These are phyloP conservation scores for Hypoxylon sp. DNA, from an alignment of 2,329 filamentous ascomycete species.

Conservation along the genomic window DNA sequence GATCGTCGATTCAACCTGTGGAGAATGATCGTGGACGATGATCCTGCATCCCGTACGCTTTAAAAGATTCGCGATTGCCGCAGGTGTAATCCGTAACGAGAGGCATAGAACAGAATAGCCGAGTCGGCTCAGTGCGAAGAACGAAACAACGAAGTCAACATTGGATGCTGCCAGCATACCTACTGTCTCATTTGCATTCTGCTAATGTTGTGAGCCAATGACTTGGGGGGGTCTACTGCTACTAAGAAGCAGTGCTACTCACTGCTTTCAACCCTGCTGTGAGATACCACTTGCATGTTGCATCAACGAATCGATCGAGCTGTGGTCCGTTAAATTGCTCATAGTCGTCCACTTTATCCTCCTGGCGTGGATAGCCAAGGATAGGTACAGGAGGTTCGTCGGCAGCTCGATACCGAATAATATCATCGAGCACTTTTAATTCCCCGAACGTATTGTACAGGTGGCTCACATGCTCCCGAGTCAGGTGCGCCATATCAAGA, in stretches of 20 bases:
- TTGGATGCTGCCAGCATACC: slow-evolving; percentile 57
- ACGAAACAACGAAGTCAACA: slow-evolving; percentile 57
- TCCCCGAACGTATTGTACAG: slow-evolving; percentile 19
- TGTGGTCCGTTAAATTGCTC: slow-evolving; percentile 19
- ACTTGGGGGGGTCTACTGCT: neutral
- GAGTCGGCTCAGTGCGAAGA: slow-evolving; percentile 58
- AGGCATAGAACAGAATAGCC: slow-evolving; percentile 59
- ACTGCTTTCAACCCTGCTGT: slow-evolving; percentile 7
- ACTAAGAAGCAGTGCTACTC: neutral
- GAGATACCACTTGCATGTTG: slow-evolving; percentile 4
- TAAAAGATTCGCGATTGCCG: slow-evolving; percentile 57
- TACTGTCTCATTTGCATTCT: slow-evolving; percentile 44
- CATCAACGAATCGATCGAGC: slow-evolving; percentile 19
- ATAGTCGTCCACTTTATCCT: slow-evolving; percentile 14
- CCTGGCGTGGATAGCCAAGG: slow-evolving; percentile 15
- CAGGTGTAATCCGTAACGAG: slow-evolving; percentile 57
- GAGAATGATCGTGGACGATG: slow-evolving; percentile 52
- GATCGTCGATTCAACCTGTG: neutral
- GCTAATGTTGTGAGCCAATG: neutral
- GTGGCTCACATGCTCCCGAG: slow-evolving; percentile 12
- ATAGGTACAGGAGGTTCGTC: slow-evolving; percentile 23
- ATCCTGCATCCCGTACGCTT: slow-evolving; percentile 50
- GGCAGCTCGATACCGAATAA: slow-evolving; percentile 20
- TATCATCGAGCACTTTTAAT: slow-evolving; percentile 20
- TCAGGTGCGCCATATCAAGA: slow-evolving; percentile 10